Conservation (phyloP, 2,329 filamentous ascomycete genomes). For the Fusarium phyllophilum region DNA sequence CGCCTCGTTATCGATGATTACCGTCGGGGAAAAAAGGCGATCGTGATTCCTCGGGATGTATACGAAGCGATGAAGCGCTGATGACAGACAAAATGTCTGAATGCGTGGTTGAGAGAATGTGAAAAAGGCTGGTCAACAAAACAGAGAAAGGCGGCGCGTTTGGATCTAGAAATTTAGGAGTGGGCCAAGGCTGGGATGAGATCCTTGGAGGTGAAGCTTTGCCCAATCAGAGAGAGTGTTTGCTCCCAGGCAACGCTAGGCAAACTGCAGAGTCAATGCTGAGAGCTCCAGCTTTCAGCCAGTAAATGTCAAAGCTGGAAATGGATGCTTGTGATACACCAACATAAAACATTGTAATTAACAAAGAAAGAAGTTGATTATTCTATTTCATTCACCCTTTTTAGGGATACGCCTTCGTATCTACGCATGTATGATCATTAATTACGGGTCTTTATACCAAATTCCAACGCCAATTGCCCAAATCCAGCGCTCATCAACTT, state of each 20-base stretch:
- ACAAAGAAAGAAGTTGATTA: slow-evolving; percentile 10
- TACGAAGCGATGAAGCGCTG: slow-evolving; percentile 7
- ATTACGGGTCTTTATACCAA: slow-evolving; percentile 19
- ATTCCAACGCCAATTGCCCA: slow-evolving; percentile 22
- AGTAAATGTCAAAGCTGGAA: background rate
- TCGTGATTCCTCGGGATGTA: background rate
- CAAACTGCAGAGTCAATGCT: slow-evolving; percentile 4
- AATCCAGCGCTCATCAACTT: slow-evolving; percentile 18
- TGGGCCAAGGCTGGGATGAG: slow-evolving; percentile 41
- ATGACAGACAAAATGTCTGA: slow-evolving; percentile 25
- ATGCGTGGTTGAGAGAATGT: slow-evolving; percentile 23
- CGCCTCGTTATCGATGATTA: slow-evolving; percentile 16
- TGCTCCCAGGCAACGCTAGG: slow-evolving; percentile 33
- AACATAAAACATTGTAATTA: background rate
- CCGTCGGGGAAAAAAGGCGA: background rate
- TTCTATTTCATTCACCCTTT: slow-evolving; percentile 25
- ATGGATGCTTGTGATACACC: background rate
- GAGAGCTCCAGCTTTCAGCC: slow-evolving; percentile 10
- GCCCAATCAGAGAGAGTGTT: slow-evolving; percentile 45
- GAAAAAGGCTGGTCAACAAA: slow-evolving; percentile 32
- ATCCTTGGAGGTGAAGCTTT: slow-evolving; percentile 46
- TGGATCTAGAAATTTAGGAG: slow-evolving; percentile 47
- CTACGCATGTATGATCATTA: slow-evolving; percentile 19
- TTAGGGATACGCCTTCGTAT: slow-evolving; percentile 5
- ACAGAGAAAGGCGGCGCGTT: slow-evolving; percentile 40